Percentiles rank a stretch among this genome's conserved stretches.
These are phyloP conservation scores for Penicillium sp. DNA, from an alignment of 2,329 filamentous ascomycete genomes.

Conservation along the genomic window DNA sequence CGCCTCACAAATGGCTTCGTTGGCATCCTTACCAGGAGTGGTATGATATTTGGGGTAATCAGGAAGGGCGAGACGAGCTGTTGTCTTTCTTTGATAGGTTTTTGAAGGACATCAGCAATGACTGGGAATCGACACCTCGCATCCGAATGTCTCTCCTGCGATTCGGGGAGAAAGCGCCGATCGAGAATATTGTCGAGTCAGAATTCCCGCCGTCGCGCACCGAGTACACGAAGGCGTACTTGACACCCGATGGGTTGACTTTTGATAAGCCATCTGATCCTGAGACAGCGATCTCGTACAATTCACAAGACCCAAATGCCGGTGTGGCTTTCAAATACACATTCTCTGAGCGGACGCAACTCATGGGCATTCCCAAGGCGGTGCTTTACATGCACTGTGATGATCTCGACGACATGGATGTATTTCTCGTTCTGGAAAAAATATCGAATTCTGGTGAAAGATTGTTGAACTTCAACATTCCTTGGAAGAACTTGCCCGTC, in stretches of 20 bases:
- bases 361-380: constrained; percentile 52
- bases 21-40: constrained; percentile 46
- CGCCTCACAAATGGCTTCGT: constrained; percentile 48
- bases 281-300: constrained; percentile 28
- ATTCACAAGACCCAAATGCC: constrained; percentile 27
- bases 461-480: constrained; percentile 47
- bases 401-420: constrained; percentile 46
- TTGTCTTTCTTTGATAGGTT: constrained; percentile 49
- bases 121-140: constrained; percentile 49
- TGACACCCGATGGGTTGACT: constrained; percentile 19
- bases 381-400: constrained; percentile 48
- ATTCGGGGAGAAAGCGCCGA: constrained; percentile 32
- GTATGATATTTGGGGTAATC: constrained; percentile 45
- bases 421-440: constrained; percentile 49
- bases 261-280: background rate
- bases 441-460: constrained; percentile 43
- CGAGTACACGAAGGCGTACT: constrained; percentile 34
- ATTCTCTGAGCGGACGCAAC: constrained; percentile 39
- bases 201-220: constrained; percentile 39
- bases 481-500: constrained; percentile 24
- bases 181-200: constrained; percentile 32
- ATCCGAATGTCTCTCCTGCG: constrained; percentile 46
- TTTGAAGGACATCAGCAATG: constrained; percentile 46
- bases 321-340: constrained; percentile 39
- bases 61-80: constrained; percentile 39